Percentiles rank a stretch among this genome's conserved stretches.
phyloP scores from a whole-genome alignment of 805 yeast genomes.

The Barnettozyma sp. region DNA sequence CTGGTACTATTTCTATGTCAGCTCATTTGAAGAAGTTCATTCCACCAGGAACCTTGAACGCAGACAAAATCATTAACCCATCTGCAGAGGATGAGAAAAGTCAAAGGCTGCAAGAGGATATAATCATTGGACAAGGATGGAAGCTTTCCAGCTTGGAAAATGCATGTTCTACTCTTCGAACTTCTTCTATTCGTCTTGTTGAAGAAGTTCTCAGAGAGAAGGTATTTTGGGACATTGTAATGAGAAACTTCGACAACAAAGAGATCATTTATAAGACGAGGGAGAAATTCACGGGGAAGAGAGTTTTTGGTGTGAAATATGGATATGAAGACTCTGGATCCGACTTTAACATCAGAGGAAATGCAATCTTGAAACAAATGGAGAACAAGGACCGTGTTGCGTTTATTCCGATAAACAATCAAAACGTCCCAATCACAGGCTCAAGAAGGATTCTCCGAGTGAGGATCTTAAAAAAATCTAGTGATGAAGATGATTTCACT shows the following conservation, averaged over 20 bases:
- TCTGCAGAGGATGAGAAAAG: slow-evolving; percentile 20
- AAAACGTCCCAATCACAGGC: slow-evolving; percentile 22
- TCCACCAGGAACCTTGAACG: slow-evolving; percentile 66
- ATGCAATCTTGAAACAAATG: slow-evolving; percentile 59
- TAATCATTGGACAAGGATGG: slow-evolving; percentile 57
- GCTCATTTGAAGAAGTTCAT: slow-evolving; percentile 70
- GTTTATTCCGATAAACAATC: slow-evolving; percentile 30
- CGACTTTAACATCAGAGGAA: slow-evolving; percentile 54
- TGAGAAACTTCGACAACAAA: slow-evolving; percentile 27
- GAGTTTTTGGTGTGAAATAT: slow-evolving; percentile 69
- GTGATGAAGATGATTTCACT: slow-evolving; percentile 43
- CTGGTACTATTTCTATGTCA: slow-evolving; percentile 83
- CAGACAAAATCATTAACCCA: slow-evolving; percentile 28
- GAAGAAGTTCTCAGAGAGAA: slow-evolving; percentile 55
- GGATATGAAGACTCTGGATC: slow-evolving; percentile 94
- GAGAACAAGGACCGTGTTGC: slow-evolving; percentile 34
- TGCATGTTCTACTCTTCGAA: slow-evolving; percentile 44
- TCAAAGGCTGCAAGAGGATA: slow-evolving; percentile 18
- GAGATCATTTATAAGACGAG: slow-evolving; percentile 66
- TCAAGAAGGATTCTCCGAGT: slow-evolving; percentile 49
- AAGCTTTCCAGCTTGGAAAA: slow-evolving; percentile 61
- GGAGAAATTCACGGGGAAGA: slow-evolving; percentile 46
- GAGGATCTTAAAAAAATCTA: slow-evolving; percentile 47
- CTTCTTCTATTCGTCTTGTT: slow-evolving; percentile 44
- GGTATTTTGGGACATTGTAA: slow-evolving; percentile 53